Evolutionary conservation across 495 filamentous ascomycete species (phyloP), one percentile per base, ranked within the genome.

Genomic region (Aspergillus saccharolyticus): DNA sequence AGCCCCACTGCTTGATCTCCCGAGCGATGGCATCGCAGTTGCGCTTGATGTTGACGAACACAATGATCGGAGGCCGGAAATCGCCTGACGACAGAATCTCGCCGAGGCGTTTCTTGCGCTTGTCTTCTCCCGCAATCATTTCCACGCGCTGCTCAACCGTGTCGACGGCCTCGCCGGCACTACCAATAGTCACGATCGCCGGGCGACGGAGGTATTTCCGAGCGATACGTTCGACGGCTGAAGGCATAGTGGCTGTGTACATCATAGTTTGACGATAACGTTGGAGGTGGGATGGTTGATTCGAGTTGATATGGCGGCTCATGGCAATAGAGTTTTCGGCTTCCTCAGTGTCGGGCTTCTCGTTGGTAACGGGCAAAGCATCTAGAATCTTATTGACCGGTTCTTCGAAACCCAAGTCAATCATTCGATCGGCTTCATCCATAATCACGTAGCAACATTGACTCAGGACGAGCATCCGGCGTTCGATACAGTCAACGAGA

Each of bases 31-130:
- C 90, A 70, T 99, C 94, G 77, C 91, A 96, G 77, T 97, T 97
- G 58, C 93, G 89, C 72, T 97, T 99, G 87, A 97, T 97, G 72
- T 99, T 99, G 81, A 99, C 94, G 68, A 99, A 99, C 52, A 97
- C 94, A 67, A 99, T 97, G 72, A 99, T 92, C 19, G 94, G 94
- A 0, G 95, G 87, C 4, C 82, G 79, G 76, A 96, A 97, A 58
- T 96, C 89, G 63, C 87, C 79, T 0, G 89, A 91, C 25, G 79
- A 80, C 47, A 99, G 86, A 50, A 99, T 93, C 63, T 99, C 92
- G 58, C 85, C 82, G 17, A 99, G 85, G 12, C 94, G 88, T 74
- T 95, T 96, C 88, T 99, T 99, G 59, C 91, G 84, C 73, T 94
- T 94, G 74, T 99, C 94, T 79, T 99, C 94, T 62, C 91, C 91